phyloP scores from a whole-genome alignment of 1,139 yeast species.

The Chernovozyma aurita region DNA sequence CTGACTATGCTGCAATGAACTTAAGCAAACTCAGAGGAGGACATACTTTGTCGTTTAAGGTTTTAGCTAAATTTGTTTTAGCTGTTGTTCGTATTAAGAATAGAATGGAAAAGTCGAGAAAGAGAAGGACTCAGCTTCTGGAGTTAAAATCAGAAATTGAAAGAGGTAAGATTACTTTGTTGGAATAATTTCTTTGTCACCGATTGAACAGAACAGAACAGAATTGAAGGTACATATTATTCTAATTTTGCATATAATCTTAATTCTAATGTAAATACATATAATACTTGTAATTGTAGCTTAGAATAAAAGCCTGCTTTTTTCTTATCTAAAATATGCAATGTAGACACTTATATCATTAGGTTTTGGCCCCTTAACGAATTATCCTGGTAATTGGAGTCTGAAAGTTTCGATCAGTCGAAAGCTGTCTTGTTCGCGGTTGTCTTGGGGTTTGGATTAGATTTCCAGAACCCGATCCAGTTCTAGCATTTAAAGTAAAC shows the following conservation, averaged over 20 bases:
- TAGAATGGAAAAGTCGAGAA: slow-evolving; percentile 26
- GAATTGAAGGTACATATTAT: background rate
- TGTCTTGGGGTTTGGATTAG: slow-evolving; percentile 36
- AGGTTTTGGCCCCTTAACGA: no score
- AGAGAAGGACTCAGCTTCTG: slow-evolving; percentile 19
- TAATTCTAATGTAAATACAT: no score
- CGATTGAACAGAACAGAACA: background rate
- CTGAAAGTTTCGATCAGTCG: slow-evolving; percentile 38
- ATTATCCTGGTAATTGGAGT: slow-evolving; percentile 40
- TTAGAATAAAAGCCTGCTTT: no score
- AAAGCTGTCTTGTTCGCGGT: slow-evolving; percentile 34
- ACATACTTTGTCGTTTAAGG: slow-evolving; percentile 21
- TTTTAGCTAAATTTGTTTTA: slow-evolving; percentile 48
- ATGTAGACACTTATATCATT: no score
- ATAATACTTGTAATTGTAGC: no score
- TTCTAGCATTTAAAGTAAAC: slow-evolving; percentile 12
- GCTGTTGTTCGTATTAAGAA: slow-evolving; percentile 51
- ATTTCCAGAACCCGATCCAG: slow-evolving; percentile 5
- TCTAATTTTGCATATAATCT: no score
- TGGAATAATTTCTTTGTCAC: slow-evolving; percentile 1
- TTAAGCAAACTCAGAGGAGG: slow-evolving; percentile 11
- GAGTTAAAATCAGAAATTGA: slow-evolving; percentile 29
- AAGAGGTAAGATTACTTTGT: slow-evolving; percentile 9
- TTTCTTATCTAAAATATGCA: no score
- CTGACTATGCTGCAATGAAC: slow-evolving; percentile 32